phyloP scores from a whole-genome alignment of 1,139 yeast species.

The Meyerozyma carpophila region DNA sequence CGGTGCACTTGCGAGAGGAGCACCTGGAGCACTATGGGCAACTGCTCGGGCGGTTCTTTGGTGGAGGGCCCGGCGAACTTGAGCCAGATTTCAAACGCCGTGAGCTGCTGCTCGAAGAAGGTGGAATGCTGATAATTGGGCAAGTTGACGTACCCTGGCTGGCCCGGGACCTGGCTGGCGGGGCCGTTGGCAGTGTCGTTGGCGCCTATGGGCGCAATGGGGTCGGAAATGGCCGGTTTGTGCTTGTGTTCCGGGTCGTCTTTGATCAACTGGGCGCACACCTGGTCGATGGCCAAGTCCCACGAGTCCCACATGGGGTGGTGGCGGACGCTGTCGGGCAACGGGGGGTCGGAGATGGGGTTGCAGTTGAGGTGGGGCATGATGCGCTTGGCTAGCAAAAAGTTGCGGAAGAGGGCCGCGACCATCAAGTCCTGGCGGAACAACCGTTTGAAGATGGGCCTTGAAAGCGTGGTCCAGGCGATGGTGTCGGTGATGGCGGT shows the following conservation, averaged over 20 bases:
- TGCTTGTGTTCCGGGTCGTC: slow-evolving; percentile 10
- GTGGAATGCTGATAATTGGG: slow-evolving; percentile 76
- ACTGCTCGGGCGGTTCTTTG: slow-evolving; percentile 87
- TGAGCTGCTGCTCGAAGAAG: slow-evolving; percentile 90
- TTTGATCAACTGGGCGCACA: slow-evolving; percentile 62
- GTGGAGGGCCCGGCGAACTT: slow-evolving; percentile 79
- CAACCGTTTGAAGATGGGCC: slow-evolving; percentile 82
- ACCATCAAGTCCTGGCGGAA: slow-evolving; percentile 96
- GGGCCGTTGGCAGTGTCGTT: slow-evolving; percentile 1
- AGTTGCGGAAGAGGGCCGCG: slow-evolving; percentile 91
- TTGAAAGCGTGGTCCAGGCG: slow-evolving; percentile 91
- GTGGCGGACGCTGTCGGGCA: slow-evolving; percentile 73
- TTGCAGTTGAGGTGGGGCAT: slow-evolving; percentile 94
- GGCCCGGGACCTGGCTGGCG: slow-evolving; percentile 22
- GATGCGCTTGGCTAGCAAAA: slow-evolving; percentile 82
- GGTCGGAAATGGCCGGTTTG: not conserved
- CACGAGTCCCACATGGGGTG: slow-evolving; percentile 99
- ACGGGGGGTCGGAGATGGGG: slow-evolving; percentile 89
- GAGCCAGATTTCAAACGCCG: slow-evolving; percentile 95
- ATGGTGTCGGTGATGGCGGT: slow-evolving; percentile 98
- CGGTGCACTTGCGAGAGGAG: slow-evolving; percentile 91
- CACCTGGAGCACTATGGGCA: slow-evolving; percentile 91
- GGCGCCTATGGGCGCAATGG: slow-evolving; percentile 2
- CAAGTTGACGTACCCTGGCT: slow-evolving; percentile 10
- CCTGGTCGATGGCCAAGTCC: slow-evolving; percentile 97